phyloP scores from a whole-genome alignment of 768 basidiomycete genomes.

The Pleurotus giganteus region DNA sequence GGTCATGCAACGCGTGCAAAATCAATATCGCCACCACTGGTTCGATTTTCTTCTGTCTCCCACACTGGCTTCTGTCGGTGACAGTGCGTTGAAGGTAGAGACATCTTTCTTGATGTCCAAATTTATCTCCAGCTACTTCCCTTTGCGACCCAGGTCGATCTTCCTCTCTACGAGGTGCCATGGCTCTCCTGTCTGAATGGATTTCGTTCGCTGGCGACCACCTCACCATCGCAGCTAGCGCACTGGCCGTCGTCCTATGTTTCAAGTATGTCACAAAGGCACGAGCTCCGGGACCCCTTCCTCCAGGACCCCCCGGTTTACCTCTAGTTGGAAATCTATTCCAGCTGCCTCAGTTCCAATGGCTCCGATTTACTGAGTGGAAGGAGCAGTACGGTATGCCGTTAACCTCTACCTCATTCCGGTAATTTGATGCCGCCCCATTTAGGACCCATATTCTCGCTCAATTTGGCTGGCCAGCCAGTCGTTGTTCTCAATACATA shows the following conservation, averaged over 20 bases:
- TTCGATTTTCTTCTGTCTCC: too few species aligned
- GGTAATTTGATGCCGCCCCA: background rate
- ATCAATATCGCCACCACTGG: too few species aligned
- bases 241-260: background rate
- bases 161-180: too few species aligned
- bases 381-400: conserved; percentile 19
- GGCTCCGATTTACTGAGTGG: conserved; percentile 22
- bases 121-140: too few species aligned
- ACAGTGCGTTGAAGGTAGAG: too few species aligned
- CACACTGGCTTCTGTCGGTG: too few species aligned
- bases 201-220: too few species aligned
- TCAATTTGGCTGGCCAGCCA: conserved; percentile 17
- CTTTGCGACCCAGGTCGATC: too few species aligned
- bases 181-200: too few species aligned
- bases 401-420: background rate
- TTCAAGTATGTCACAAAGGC: background rate
- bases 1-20: too few species aligned
- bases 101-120: too few species aligned
- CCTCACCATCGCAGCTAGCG: background rate
- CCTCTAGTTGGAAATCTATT: conserved; percentile 29
- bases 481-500: conserved; percentile 29
- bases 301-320: conserved; percentile 25
- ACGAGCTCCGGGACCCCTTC: background rate
- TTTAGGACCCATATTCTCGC: conserved; percentile 17
- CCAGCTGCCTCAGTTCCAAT: conserved; percentile 18